Percentiles rank a stretch among this genome's conserved stretches.
These are phyloP conservation scores for Polygonum maritimum DNA, from an alignment of 148 eudicot genomes.

Conservation along the genomic window DNA sequence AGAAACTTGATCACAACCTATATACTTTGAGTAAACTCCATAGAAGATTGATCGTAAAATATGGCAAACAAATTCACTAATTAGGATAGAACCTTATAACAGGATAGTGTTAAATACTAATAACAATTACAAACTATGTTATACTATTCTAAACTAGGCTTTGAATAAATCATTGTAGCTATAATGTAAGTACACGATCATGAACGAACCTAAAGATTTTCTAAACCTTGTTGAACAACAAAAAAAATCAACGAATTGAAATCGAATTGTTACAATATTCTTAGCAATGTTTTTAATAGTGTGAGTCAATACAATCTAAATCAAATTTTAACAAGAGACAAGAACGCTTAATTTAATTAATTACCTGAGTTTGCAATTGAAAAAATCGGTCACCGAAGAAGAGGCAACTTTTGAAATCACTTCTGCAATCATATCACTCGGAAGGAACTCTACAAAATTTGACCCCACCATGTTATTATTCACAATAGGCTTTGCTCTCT, in stretches of 20 bases:
- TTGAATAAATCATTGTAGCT: too few species aligned
- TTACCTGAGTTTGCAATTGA: background rate
- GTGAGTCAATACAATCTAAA: too few species aligned
- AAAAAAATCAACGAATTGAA: background rate
- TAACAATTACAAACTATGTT: too few species aligned
- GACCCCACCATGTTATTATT: background rate
- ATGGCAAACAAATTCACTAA: too few species aligned
- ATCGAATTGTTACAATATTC: background rate
- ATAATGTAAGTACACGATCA: too few species aligned
- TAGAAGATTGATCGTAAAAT: too few species aligned
- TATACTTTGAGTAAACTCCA: too few species aligned
- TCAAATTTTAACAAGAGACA: background rate
- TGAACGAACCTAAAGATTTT: too few species aligned
- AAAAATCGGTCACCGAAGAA: background rate
- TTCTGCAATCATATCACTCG: background rate
- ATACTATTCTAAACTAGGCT: too few species aligned
- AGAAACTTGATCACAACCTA: too few species aligned
- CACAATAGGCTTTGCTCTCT: background rate
- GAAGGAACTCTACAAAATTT: background rate
- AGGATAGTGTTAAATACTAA: too few species aligned
- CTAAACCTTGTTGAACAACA: background rate
- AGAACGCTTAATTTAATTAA: background rate
- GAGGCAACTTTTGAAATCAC: background rate
- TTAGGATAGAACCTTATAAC: too few species aligned
- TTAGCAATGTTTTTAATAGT: background rate